Evolutionary conservation across 2,329 filamentous ascomycete genomes (phyloP).

Genomic region (Fusarium veterinarium): DNA sequence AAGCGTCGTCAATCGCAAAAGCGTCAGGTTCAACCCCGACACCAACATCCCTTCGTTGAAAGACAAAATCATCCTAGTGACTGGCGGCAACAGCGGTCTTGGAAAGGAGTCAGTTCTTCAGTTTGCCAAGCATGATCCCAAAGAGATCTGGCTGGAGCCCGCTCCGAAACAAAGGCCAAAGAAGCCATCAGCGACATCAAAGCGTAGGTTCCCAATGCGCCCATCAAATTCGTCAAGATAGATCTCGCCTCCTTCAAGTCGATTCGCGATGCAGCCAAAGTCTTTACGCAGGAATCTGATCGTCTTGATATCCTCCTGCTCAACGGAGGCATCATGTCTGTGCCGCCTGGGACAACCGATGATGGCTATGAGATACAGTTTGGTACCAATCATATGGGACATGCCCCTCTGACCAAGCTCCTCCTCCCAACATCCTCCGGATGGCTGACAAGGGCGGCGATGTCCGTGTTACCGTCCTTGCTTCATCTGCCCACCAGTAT

Average conservation of each 20-base stretch:
- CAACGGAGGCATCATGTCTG: neutral
- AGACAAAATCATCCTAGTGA: neutral
- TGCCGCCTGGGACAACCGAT: neutral
- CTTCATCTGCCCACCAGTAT: neutral
- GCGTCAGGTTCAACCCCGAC: neutral
- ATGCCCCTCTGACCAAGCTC: neutral
- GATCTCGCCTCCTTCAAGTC: neutral
- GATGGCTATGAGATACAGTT: neutral
- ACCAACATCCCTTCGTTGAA: neutral
- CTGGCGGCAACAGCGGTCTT: neutral
- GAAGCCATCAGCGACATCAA: neutral
- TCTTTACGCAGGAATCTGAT: neutral
- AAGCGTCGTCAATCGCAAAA: neutral
- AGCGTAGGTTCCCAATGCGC: neutral
- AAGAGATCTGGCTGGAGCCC: neutral
- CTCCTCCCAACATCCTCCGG: neutral
- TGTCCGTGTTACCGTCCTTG: neutral
- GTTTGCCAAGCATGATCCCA: neutral
- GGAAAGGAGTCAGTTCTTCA: neutral
- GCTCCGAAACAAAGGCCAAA: neutral
- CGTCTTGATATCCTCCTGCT: neutral
- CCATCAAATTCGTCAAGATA: neutral
- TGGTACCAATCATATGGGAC: neutral
- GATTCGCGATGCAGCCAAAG: neutral
- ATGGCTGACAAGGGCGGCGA: neutral